Conservation (phyloP, 1,284 basidiomycete species). For the Ceratobasidium sp. region DNA sequence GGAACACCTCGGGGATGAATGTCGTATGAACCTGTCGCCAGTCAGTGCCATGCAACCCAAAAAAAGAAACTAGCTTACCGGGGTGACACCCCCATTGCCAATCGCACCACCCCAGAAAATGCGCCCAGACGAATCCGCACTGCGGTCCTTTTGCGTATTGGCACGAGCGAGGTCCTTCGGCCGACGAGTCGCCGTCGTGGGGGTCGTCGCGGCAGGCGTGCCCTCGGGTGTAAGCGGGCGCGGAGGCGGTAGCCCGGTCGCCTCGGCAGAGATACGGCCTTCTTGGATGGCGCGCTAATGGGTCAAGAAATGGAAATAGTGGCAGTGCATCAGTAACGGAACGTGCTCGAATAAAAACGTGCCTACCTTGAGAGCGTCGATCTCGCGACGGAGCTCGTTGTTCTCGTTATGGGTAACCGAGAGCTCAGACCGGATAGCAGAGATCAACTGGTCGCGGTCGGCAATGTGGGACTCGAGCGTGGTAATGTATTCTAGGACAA, state of each 20-base stretch:
- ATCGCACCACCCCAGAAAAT: constrained; percentile 80
- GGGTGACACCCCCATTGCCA: constrained; percentile 74
- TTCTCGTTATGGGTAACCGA: constrained; percentile 85
- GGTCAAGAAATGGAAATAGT: constrained; percentile 11
- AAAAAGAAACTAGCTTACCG: constrained; percentile 56
- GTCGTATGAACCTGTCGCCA: constrained; percentile 72
- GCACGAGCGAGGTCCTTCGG: constrained; percentile 54
- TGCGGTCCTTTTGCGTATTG: constrained; percentile 86
- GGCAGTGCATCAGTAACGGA: constrained; percentile 27
- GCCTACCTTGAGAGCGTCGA: constrained; percentile 77
- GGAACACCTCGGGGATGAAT: constrained; percentile 71
- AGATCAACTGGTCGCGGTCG: constrained; percentile 90
- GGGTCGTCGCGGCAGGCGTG: neutral
- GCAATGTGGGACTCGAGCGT: constrained; percentile 94
- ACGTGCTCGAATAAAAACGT: constrained; percentile 25
- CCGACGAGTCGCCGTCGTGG: neutral
- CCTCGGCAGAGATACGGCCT: constrained; percentile 57
- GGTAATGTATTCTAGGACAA: constrained; percentile 81
- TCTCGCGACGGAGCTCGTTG: constrained; percentile 83
- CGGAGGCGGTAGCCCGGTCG: constrained; percentile 53
- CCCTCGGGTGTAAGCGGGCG: constrained; percentile 47
- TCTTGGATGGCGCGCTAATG: constrained; percentile 67
- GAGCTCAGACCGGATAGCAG: constrained; percentile 87
- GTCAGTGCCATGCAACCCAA: neutral
- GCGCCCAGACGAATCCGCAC: constrained; percentile 64